phyloP scores from a whole-genome alignment of 2,329 filamentous ascomycete species.

The Blumeria hordei region DNA sequence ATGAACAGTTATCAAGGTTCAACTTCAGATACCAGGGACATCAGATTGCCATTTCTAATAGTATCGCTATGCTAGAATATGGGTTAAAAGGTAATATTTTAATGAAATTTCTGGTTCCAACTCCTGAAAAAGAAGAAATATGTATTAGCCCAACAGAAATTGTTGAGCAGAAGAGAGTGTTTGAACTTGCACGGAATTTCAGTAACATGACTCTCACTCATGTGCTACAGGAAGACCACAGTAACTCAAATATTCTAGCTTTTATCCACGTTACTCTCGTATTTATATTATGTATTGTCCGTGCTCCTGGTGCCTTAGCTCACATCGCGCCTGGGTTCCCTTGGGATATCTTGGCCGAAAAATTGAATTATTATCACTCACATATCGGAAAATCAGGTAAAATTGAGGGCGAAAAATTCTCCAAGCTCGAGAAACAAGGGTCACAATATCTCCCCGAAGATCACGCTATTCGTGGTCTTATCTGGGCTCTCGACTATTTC shows the following conservation, averaged over 20 bases:
- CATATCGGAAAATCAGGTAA: conserved; percentile 3
- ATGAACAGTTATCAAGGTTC: conserved; percentile 28
- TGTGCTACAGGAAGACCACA: conserved; percentile 7
- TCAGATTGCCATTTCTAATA: conserved; percentile 27
- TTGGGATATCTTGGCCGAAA: conserved; percentile 7
- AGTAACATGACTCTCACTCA: conserved; percentile 7
- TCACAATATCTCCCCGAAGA: conserved; percentile 12
- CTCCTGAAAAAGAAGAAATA: conserved; percentile 2
- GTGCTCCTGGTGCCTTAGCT: conserved; percentile 6
- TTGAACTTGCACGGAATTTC: conserved; percentile 8
- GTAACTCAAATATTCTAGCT: conserved; percentile 12
- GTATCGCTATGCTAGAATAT: conserved; percentile 13
- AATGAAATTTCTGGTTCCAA: conserved; percentile 8
- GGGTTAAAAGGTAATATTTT: conserved; percentile 11
- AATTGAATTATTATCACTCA: conserved; percentile 10
- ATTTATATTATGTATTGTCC: conserved; percentile 9
- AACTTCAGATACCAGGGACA: conserved; percentile 18
- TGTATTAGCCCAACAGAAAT: not conserved
- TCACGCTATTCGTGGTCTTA: conserved; percentile 11
- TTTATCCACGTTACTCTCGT: conserved; percentile 13
- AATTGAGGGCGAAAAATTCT: conserved; percentile 7
- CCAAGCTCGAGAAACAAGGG: conserved; percentile 9
- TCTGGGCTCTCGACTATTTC: conserved; percentile 10
- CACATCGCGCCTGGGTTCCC: conserved; percentile 8
- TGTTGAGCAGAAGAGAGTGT: conserved; percentile 2